Conservation (phyloP, 2,329 filamentous ascomycete species). For the Achaetomium macrosporum region DNA sequence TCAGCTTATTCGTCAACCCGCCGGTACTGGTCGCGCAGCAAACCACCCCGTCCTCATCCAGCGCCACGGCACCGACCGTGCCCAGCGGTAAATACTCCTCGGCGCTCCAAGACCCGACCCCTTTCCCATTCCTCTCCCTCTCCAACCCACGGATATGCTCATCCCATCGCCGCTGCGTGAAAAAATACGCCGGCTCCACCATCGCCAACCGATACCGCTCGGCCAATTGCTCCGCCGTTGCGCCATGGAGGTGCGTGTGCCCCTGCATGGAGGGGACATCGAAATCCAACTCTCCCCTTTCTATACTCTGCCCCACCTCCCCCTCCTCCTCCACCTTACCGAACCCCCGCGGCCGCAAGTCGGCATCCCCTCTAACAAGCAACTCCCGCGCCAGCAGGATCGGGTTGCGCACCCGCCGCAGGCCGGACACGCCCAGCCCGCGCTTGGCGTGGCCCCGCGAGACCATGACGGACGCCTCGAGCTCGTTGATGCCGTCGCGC, state of each 20-base stretch:
- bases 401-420: constrained; percentile 72
- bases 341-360: constrained; percentile 34
- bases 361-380: constrained; percentile 59
- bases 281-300: constrained; percentile 17
- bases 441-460: constrained; percentile 66
- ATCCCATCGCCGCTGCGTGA: constrained; percentile 66
- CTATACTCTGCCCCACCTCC: no score
- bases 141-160: constrained; percentile 55
- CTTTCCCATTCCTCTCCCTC: constrained; percentile 38
- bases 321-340: constrained; percentile 3
- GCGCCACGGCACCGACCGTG: constrained; percentile 74
- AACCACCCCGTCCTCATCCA: constrained; percentile 69
- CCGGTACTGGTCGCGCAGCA: constrained; percentile 65
- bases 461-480: constrained; percentile 85
- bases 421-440: constrained; percentile 68
- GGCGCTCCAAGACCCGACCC: constrained; percentile 49
- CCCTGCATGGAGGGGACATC: constrained; percentile 55
- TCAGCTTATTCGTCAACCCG: constrained; percentile 83
- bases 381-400: constrained; percentile 67
- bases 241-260: constrained; percentile 65
- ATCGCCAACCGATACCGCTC: constrained; percentile 62
- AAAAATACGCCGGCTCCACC: constrained; percentile 68
- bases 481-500: constrained; percentile 72
- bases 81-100: constrained; percentile 72
- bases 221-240: constrained; percentile 64